Base-by-base conservation (phyloP, 805 yeast species). In the Teunomyces gatunensis region DNA sequence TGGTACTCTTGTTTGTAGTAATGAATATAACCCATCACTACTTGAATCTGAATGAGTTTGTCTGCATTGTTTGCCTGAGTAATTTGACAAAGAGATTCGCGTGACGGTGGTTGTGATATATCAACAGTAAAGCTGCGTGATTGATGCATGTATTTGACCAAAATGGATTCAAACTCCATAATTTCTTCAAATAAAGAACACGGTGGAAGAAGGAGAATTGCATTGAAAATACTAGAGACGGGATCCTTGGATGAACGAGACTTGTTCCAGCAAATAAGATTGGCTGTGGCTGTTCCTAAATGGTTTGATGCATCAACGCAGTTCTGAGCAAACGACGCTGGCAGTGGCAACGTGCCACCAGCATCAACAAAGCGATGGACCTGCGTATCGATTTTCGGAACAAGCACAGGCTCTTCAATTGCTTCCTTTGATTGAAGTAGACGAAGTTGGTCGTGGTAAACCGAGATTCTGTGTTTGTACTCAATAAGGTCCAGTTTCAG, bases 1-100 rank as follows among this genome's bases (percentile, higher is more conserved):
- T 15, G 23, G 45, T 57, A 63, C 12, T 60, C 46, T 18, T 54
- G 43, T 5, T 51, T 42, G 27, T 53, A 45, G 36, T 43, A 54
- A n/a, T 47, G 15, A 3, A 60, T 15, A 20, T 53, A 57, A 2
- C 60, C 70, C n/a, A 39, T 9, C 6, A 61, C 48, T 5, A 56
- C 39, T 34, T 57, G 57, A 28, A 48, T 51, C 39, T 53, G 60
- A 6, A 60, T 46, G 47, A 20, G 39, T 44, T 34, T 15, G 42
- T 15, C 32, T 10, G 17, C 41, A 37, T 15, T 37, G 40, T 13
- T 12, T 17, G 17, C n/a, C 18, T 30, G 27, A 32, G 40, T 47
- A 17, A 9, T 10, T 11, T 44, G 36, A 12, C 11, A 47, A 43
- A 12, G 58, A 15, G 9, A n/a, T 32, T 15, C 43, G 41, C 1